Evolutionary conservation across 345 rosid genomes (phyloP), one percentile per base, ranked within the genome.

Genomic region (Citrus inodora): DNA sequence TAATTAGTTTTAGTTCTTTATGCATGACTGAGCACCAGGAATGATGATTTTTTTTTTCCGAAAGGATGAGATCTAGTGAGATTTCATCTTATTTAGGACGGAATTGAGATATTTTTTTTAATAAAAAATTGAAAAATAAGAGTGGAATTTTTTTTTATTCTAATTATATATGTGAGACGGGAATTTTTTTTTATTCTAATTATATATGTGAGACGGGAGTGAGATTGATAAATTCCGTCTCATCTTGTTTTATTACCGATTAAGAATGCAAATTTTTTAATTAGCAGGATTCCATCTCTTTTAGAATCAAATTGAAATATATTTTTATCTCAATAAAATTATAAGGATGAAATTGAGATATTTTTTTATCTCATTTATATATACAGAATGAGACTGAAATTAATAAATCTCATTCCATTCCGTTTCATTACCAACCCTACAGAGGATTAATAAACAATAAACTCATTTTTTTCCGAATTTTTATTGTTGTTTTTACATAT

Each of bases 301-400:
- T 30, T 3, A 0, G 0, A 0, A 30, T 0, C 0, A 3, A 3
- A 30, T 30, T 30, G 0, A 30, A 0, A 30, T 0, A 30, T 30
- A 30, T 30, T 30, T 30, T 30, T 30, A 0, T 30, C 4, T 3
- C 0, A 30, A 30, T 30, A 30, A 30, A 30, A 30, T 3, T 30
- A 30, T 30, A 30, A 0, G 0, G 4, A 30, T 3, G 0, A 0
- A 0, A 30, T 0, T 30, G 0, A 3, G 0, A 30, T 0, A 0
- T 30, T 30, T 30, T 30, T 30, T 30, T 3, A 30, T 3, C 0
- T 0, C 0, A 30, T 30, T 30, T 30, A 30, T 0, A 30, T 30
- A 30, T 30, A 30, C 0, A 3, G 0, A 4, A 30, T 0, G 32
- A 0, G 0, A 30, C 0, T 30, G 0, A 30, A 0, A 30, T 30